Conservation (phyloP, 495 filamentous ascomycete species). For the Neurospora terricola region DNA sequence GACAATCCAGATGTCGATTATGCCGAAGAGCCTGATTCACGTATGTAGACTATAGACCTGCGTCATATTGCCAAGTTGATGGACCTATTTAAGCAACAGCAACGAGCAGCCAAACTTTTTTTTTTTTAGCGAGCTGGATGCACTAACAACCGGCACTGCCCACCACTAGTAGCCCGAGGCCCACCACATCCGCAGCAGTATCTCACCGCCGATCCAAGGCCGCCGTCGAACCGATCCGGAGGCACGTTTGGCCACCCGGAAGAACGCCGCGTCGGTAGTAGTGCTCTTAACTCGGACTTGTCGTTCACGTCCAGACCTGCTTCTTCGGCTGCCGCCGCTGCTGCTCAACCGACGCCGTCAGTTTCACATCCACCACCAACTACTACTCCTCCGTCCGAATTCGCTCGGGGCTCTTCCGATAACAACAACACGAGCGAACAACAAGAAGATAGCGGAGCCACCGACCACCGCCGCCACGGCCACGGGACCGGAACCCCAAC, state of each 20-base stretch:
- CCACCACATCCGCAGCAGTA: constrained; percentile 4
- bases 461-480: background rate
- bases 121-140: background rate
- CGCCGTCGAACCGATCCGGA: constrained; percentile 3
- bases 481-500: background rate
- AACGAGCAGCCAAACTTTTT: background rate
- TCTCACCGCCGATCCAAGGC: constrained; percentile 7
- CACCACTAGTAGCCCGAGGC: background rate
- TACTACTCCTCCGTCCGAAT: background rate
- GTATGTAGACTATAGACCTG: background rate
- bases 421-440: background rate
- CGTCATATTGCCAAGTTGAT: background rate
- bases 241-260: background rate
- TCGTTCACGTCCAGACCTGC: background rate
- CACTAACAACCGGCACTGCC: background rate
- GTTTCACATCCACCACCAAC: background rate
- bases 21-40: background rate
- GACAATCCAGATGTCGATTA: background rate
- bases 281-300: background rate
- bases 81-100: background rate
- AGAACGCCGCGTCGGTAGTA: background rate
- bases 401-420: background rate
- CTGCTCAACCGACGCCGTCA: background rate
- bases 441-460: background rate
- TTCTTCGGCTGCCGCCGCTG: background rate